Evolutionary conservation across 2,329 filamentous ascomycete species (phyloP).

Genomic region (Penicillium corylophilum): DNA sequence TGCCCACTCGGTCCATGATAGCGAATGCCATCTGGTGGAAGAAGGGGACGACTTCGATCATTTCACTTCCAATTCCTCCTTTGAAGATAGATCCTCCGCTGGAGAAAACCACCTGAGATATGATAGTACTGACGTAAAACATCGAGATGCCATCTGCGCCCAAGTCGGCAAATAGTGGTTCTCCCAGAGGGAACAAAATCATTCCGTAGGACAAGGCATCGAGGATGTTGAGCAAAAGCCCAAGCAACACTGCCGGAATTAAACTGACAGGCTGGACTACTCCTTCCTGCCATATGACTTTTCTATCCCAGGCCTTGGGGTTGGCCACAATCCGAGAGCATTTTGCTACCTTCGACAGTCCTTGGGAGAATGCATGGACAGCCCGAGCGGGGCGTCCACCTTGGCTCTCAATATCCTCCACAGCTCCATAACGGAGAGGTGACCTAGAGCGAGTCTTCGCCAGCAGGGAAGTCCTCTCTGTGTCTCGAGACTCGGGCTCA

Average conservation of each 20-base stretch:
- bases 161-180: constrained; percentile 78
- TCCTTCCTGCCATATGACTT: constrained; percentile 61
- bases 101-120: constrained; percentile 89
- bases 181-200: constrained; percentile 91
- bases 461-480: constrained; percentile 40
- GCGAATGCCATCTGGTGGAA: constrained; percentile 97
- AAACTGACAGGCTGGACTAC: constrained; percentile 68
- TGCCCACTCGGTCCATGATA: constrained; percentile 75
- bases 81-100: constrained; percentile 80
- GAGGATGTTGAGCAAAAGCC: constrained; percentile 84
- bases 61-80: constrained; percentile 89
- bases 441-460: constrained; percentile 30
- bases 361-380: constrained; percentile 13
- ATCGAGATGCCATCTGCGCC: constrained; percentile 95
- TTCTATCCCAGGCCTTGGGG: constrained; percentile 71
- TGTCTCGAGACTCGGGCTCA: constrained; percentile 28
- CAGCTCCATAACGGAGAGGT: constrained; percentile 30
- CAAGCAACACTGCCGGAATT: constrained; percentile 83
- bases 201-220: constrained; percentile 95
- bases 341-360: constrained; percentile 20
- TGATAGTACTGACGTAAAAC: constrained; percentile 96
- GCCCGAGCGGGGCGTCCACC: constrained; percentile 8
- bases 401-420: constrained; percentile 35
- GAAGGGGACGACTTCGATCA: constrained; percentile 98
- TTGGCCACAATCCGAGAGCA: constrained; percentile 47